phyloP scores from a whole-genome alignment of 2,329 filamentous ascomycete species.

The Beauveria brongniartii region DNA sequence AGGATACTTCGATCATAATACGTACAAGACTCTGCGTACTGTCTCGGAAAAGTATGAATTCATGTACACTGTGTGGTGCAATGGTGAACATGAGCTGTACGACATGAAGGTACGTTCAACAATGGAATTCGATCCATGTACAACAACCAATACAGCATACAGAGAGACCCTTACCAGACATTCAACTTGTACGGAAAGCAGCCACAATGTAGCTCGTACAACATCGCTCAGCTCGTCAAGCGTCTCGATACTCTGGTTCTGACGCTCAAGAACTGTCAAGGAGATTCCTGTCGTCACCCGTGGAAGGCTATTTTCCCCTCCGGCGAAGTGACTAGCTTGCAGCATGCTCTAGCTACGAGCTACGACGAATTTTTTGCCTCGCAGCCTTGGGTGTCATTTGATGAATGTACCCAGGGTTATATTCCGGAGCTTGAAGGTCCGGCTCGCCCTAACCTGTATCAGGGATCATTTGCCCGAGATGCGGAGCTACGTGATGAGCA shows the following conservation, averaged over 20 bases:
- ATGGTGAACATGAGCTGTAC: constrained; percentile 37
- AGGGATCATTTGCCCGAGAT: neutral
- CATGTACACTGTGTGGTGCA: constrained; percentile 49
- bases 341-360: constrained; percentile 37
- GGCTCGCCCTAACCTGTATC: constrained; percentile 17
- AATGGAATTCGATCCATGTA: neutral
- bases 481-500: constrained; percentile 1
- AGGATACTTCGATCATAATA: constrained; percentile 29
- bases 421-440: constrained; percentile 47
- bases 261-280: constrained; percentile 53
- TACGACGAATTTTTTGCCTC: constrained; percentile 46
- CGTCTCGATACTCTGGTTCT: constrained; percentile 51
- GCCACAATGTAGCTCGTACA: neutral
- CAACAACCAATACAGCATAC: neutral
- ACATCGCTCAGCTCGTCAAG: constrained; percentile 15
- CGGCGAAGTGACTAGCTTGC: constrained; percentile 40
- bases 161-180: constrained; percentile 43
- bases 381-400: constrained; percentile 41
- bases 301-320: constrained; percentile 48
- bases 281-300: constrained; percentile 40
- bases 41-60: constrained; percentile 38
- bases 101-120: constrained; percentile 36
- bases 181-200: constrained; percentile 15
- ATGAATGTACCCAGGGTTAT: constrained; percentile 46
- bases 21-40: constrained; percentile 44